Percentiles rank a stretch among this genome's conserved stretches.
phyloP scores from a whole-genome alignment of 2,329 filamentous ascomycete genomes.

The Cordyceps cicadae region DNA sequence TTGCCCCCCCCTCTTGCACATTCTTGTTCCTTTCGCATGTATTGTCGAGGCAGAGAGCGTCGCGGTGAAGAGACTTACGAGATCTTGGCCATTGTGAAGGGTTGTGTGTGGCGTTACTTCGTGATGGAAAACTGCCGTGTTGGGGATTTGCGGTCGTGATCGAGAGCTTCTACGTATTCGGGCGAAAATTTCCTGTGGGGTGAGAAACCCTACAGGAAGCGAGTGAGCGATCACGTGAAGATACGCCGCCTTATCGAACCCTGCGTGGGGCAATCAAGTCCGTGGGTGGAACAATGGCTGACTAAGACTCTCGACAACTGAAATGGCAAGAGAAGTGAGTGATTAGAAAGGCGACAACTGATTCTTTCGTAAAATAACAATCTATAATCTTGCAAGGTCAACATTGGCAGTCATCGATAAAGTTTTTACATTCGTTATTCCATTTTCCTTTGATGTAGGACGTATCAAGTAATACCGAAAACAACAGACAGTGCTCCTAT shows the following conservation, averaged over 20 bases:
- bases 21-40: constrained; percentile 6
- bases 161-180: constrained; percentile 23
- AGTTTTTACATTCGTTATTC: too few species aligned
- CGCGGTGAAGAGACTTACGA: constrained; percentile 42
- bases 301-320: too few species aligned
- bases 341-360: too few species aligned
- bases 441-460: too few species aligned
- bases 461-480: background rate
- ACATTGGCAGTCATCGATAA: too few species aligned
- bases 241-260: constrained; percentile 1
- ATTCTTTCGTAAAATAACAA: too few species aligned
- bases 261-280: background rate
- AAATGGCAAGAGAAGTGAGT: too few species aligned
- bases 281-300: too few species aligned
- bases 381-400: too few species aligned
- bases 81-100: constrained; percentile 54
- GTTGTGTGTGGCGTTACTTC: constrained; percentile 35
- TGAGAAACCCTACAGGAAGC: constrained; percentile 31
- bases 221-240: constrained; percentile 5
- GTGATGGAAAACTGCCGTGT: constrained; percentile 27
- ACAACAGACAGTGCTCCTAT: background rate
- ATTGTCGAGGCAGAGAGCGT: constrained; percentile 13
- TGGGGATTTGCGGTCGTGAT: constrained; percentile 27
- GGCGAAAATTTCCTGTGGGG: constrained; percentile 31
- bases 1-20: constrained; percentile 13